Conservation (phyloP, 805 yeast species). For the Suhomyces vadensis region DNA sequence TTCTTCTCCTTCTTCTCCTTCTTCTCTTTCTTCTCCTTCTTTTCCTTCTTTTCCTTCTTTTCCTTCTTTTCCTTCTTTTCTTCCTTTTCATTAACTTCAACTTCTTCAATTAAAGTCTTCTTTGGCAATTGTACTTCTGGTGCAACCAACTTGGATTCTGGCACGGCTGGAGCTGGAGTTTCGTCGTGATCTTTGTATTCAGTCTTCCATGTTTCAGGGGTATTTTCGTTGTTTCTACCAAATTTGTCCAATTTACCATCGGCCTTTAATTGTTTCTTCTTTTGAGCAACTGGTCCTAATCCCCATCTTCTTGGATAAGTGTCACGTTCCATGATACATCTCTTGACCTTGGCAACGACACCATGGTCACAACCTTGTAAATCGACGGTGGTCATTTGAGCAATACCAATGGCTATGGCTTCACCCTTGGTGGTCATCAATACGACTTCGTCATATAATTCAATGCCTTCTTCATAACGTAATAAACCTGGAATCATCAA, state of each 20-base stretch:
- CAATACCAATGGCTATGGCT: slow-evolving; percentile 97
- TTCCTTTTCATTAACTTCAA: slow-evolving; percentile 25
- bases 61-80: slow-evolving; percentile 30
- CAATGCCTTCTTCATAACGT: slow-evolving; percentile 97
- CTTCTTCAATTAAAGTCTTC: slow-evolving; percentile 51
- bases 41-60: slow-evolving; percentile 48
- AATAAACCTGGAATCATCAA: slow-evolving; percentile 97
- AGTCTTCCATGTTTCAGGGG: slow-evolving; percentile 91
- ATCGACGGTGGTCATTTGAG: slow-evolving; percentile 98
- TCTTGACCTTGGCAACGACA: slow-evolving; percentile 96
- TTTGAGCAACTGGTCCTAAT: slow-evolving; percentile 95
- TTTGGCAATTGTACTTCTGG: slow-evolving; percentile 49
- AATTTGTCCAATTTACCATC: slow-evolving; percentile 96
- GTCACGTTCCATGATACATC: slow-evolving; percentile 99
- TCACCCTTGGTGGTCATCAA: slow-evolving; percentile 99
- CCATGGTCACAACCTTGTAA: slow-evolving; percentile 97
- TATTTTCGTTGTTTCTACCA: slow-evolving; percentile 90
- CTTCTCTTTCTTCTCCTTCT: slow-evolving; percentile 53
- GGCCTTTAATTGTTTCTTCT: slow-evolving; percentile 97
- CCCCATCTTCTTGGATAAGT: slow-evolving; percentile 99
- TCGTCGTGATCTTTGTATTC: slow-evolving; percentile 73
- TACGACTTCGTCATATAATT: slow-evolving; percentile 95
- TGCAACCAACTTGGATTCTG: slow-evolving; percentile 52
- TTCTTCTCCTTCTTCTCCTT: slow-evolving; percentile 65
- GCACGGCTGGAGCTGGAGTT: slow-evolving; percentile 58